A percentile compares a stretch with the other conserved stretches of the same genome.
Evolutionary conservation across 2,329 filamentous ascomycete species (phyloP).

Genomic region (Dryadomyces quercivorus): DNA sequence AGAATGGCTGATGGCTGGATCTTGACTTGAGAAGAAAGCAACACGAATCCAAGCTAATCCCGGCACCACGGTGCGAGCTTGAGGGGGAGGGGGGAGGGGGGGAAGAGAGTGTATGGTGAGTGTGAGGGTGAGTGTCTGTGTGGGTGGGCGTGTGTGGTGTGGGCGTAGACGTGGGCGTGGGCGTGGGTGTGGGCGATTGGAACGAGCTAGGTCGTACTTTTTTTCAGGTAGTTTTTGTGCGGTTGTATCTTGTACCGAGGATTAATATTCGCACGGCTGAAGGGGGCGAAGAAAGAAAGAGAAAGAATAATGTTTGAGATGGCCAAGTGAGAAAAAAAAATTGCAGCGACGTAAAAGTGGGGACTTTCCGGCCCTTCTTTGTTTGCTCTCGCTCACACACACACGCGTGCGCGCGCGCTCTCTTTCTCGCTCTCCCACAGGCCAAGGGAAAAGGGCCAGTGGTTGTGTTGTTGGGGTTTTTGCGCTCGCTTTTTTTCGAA

Average conservation of each 20-base stretch:
- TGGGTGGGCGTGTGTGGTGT: neutral
- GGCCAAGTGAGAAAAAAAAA: neutral
- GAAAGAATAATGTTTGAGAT: neutral
- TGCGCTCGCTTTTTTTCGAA: neutral
- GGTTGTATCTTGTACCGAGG: neutral
- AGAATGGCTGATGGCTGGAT: conserved; percentile 10
- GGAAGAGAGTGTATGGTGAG: no score
- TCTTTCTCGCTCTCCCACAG: no score
- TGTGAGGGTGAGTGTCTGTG: neutral
- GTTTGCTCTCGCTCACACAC: neutral
- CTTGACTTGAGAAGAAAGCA: neutral
- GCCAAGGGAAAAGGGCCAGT: no score
- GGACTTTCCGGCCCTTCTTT: neutral
- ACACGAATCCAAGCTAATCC: conserved; percentile 1
- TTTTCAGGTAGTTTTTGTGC: neutral
- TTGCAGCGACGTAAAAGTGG: neutral
- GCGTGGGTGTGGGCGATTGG: neutral
- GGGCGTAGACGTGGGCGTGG: conserved; percentile 3
- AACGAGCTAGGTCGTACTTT: neutral
- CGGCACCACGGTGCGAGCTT: conserved; percentile 9
- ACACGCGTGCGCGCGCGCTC: neutral
- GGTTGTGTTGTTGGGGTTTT: neutral
- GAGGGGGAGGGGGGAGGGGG: no score
- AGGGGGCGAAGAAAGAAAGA: neutral
- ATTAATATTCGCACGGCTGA: neutral